Base-by-base conservation (phyloP, 2,329 filamentous ascomycete genomes). In the Gnomoniopsis sp. region DNA sequence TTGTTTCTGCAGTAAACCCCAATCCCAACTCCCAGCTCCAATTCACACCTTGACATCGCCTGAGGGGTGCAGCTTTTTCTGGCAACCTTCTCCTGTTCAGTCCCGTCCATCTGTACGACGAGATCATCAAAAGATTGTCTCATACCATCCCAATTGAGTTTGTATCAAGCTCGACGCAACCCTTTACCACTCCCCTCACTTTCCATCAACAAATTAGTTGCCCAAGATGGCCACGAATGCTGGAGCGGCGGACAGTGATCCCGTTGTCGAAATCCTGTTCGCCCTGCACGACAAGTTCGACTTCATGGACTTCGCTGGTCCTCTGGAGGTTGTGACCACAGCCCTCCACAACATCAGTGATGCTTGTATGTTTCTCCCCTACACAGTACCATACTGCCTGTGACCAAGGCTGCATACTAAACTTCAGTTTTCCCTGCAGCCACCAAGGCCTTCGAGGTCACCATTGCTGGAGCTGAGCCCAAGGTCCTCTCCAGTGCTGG, bases 401-500 rank as follows among this genome's bases (percentile, higher is more conserved):
- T 23, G 26, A 15, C 22, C 34, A 34, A 49, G 50, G 17, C 26
- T 50, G 49, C 51, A 60, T 41, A 26, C 26, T 51, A 47, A 50
- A 11, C 26, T 46, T 43, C 26, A 15, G 8, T 17, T 33, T 14
- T 57, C 57, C 59, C 17, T 47, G 53, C 66, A 85, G 82, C 71
- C 62, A 76, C 76, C 70, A 82, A 79, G 67, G 83, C 83, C 54
- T 86, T 86, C 68, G 81, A 85, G 60, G 75, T 81, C 68, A 85
- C 82, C 66, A 73, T 85, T 63, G 80, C 79, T 38, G 77, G 74
- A 34, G 74, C 75, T 62, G 82, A 85, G 66, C 73, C 79, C 66
- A 78, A 82, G 72, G 77, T 84, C 48, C 69, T 85, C 53, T 84
- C 82, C 26, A 71, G 76, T 46, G 79, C 91, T 72, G 89, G 89